phyloP scores from a whole-genome alignment of 2,329 filamentous ascomycete species.

The Trichoderma aggressivum region DNA sequence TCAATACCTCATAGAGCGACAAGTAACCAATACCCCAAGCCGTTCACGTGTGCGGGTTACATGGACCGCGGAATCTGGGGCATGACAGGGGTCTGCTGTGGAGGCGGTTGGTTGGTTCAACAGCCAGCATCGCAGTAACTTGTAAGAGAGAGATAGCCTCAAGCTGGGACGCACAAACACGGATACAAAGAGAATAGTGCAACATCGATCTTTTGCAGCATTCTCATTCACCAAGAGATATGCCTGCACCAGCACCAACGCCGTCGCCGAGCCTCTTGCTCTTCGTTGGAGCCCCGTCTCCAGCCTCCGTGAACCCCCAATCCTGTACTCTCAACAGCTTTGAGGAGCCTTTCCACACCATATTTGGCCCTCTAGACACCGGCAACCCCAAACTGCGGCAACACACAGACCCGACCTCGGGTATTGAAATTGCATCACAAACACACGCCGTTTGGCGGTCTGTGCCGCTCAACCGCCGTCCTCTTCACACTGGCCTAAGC shows the following conservation, averaged over 20 bases:
- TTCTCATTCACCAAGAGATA: background rate
- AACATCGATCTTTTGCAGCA: background rate
- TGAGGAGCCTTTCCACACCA: slow-evolving; percentile 25
- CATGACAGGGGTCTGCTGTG: background rate
- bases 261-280: slow-evolving; percentile 33
- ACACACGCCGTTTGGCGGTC: slow-evolving; percentile 52
- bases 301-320: slow-evolving; percentile 28
- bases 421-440: background rate
- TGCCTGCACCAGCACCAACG: background rate
- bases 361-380: slow-evolving; percentile 25
- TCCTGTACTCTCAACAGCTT: slow-evolving; percentile 32
- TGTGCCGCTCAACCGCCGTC: slow-evolving; percentile 46
- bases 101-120: background rate
- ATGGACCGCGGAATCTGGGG: background rate
- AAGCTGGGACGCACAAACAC: background rate
- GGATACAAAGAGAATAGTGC: background rate
- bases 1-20: background rate
- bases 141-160: background rate
- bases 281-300: slow-evolving; percentile 35
- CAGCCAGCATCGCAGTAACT: background rate
- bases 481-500: slow-evolving; percentile 51
- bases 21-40: background rate
- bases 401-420: background rate
- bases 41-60: background rate
- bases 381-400: background rate